Percentiles rank a stretch among this genome's conserved stretches.
phyloP scores from a whole-genome alignment of 2,329 filamentous ascomycete species.

The Colletotrichum simmondsii region DNA sequence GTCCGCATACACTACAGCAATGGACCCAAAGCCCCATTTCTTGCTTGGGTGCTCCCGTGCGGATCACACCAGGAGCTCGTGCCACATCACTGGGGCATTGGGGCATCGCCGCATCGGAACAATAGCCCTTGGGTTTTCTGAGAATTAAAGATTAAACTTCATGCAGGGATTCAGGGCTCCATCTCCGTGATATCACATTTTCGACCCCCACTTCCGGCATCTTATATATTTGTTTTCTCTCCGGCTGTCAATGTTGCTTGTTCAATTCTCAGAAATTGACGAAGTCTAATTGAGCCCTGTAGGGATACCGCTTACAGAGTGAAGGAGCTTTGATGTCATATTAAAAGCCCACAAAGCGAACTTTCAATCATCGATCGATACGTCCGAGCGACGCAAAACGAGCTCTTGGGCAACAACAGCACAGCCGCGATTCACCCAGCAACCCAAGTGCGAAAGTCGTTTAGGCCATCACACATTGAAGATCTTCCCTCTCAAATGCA shows the following conservation, averaged over 20 bases:
- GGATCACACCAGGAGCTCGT: slow-evolving; percentile 30
- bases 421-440: neutral
- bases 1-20: slow-evolving; percentile 11
- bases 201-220: slow-evolving; percentile 10
- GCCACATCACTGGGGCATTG: slow-evolving; percentile 22
- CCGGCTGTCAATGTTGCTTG: neutral
- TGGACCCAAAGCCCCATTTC: slow-evolving; percentile 17
- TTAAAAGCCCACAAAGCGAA: neutral
- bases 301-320: neutral
- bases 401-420: neutral
- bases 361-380: no score
- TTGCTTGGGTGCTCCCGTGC: slow-evolving; percentile 28
- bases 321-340: neutral
- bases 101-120: neutral
- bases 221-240: neutral
- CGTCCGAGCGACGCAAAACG: neutral
- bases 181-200: slow-evolving; percentile 25
- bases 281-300: neutral
- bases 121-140: slow-evolving; percentile 24
- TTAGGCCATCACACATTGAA: neutral
- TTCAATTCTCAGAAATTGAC: neutral
- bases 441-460: neutral
- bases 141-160: neutral
- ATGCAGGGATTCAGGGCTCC: slow-evolving; percentile 23
- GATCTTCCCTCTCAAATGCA: neutral